These are phyloP conservation scores for Lizonia empirigonia DNA, from an alignment of 2,329 filamentous ascomycete species.

Conservation along the genomic window DNA sequence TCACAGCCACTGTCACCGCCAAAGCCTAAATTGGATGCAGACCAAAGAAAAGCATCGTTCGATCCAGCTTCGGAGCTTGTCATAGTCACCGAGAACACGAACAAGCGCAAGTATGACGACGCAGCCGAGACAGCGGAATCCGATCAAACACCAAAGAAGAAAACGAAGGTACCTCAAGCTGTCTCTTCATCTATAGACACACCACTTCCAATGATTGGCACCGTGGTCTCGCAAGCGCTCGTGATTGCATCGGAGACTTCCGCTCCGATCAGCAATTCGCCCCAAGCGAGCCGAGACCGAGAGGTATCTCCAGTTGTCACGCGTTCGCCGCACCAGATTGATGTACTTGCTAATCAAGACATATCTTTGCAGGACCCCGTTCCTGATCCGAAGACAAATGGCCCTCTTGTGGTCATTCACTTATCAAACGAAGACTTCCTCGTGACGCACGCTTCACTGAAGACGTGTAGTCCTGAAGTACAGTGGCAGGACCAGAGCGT, in stretches of 20 bases:
- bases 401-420: neutral
- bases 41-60: neutral
- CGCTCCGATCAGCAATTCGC: neutral
- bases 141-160: constrained; percentile 18
- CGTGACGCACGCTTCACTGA: neutral
- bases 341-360: neutral
- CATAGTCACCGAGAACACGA: neutral
- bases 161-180: neutral
- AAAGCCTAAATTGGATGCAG: neutral
- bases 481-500: neutral
- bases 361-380: neutral
- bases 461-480: neutral
- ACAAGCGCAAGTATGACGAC: constrained; percentile 16
- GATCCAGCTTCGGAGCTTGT: neutral
- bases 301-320: neutral
- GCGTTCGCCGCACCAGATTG: neutral
- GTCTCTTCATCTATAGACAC: neutral
- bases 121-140: neutral
- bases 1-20: neutral
- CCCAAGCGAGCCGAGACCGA: neutral
- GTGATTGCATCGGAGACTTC: neutral
- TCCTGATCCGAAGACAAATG: neutral
- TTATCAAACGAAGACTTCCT: neutral
- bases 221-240: neutral
- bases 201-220: neutral